phyloP scores from a whole-genome alignment of 106 monocot species.

The Vanilla planifolia region DNA sequence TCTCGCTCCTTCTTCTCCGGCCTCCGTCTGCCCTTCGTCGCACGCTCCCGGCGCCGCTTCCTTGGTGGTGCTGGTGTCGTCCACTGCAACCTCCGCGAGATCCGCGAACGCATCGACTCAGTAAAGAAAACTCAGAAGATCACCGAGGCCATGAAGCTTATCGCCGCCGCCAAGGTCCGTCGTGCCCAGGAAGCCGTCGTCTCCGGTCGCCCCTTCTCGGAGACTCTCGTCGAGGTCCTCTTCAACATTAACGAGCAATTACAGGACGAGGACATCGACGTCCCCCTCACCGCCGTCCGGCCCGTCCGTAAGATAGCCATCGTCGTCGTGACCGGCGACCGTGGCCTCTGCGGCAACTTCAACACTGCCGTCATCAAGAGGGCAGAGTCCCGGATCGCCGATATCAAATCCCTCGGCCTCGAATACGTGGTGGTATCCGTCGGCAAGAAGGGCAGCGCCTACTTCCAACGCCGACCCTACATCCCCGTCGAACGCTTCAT shows the following conservation, averaged over 20 bases:
- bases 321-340: conserved; percentile 89
- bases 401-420: conserved; percentile 55
- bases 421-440: conserved; percentile 70
- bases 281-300: conserved; percentile 64
- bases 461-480: conserved; percentile 68
- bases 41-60: conserved; percentile 1
- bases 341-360: conserved; percentile 88
- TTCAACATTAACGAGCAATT: conserved; percentile 95
- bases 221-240: conserved; percentile 84
- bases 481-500: conserved; percentile 84
- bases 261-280: conserved; percentile 81
- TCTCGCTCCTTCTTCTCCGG: conserved; percentile 10
- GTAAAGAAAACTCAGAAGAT: conserved; percentile 95
- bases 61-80: neutral
- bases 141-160: conserved; percentile 98
- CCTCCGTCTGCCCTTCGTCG: conserved; percentile 14
- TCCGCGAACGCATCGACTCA: conserved; percentile 75
- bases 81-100: conserved; percentile 48
- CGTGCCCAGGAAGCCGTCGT: conserved; percentile 94
- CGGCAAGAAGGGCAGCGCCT: conserved; percentile 81
- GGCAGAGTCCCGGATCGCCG: conserved; percentile 60
- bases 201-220: conserved; percentile 87
- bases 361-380: conserved; percentile 80
- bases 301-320: conserved; percentile 87
- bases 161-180: conserved; percentile 89